Evolutionary conservation across 2,329 filamentous ascomycete species (phyloP), one percentile per base, ranked within the genome.

Genomic region (Pseudogymnoascus sp.): DNA sequence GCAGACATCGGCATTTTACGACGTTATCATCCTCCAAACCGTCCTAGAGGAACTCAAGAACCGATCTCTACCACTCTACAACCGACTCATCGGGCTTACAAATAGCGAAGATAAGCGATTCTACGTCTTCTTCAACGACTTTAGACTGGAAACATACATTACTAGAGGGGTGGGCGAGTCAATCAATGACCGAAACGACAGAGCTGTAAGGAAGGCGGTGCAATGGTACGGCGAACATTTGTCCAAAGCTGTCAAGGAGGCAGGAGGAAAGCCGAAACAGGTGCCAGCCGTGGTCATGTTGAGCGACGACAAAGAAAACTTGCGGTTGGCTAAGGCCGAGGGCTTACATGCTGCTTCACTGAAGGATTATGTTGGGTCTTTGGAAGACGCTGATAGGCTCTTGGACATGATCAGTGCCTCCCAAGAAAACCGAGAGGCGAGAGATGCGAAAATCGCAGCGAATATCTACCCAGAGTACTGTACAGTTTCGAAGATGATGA

Each of bases 121-220:
- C 73, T 97, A 97, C 71, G 90, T 99, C 59, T 99, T 99, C 74
- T 97, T 97, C 83, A 99, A 99, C 74, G 94, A 99, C 70, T 99
- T 99, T 72, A 85, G 93, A 59, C 79, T 92, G 38, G 95, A 99
- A 74, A 99, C 94, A 0, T 89, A 96, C 70, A 84, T 97, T 57
- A 77, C 82, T 28, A 83, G 94, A 64, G 82, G 86, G 18, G 74
- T 81, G 5, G 87, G 89, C 37, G 94, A 99, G 77, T 88, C 85
- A 2, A 94, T 99, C 75, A 99, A 99, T 72, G 94, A 99, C 73
- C 84, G 94, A 60, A 99, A 99, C 71, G 95, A 99, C 73, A 86
- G 92, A 64, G 92, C 94, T 47, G 90, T 99, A 30, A 83, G 94
- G 57, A 84, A 82, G 67, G 91, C 93, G 1, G 91, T 92, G 59